phyloP scores from a whole-genome alignment of 176 grass and related monocot species.

The Juncus effusus region DNA sequence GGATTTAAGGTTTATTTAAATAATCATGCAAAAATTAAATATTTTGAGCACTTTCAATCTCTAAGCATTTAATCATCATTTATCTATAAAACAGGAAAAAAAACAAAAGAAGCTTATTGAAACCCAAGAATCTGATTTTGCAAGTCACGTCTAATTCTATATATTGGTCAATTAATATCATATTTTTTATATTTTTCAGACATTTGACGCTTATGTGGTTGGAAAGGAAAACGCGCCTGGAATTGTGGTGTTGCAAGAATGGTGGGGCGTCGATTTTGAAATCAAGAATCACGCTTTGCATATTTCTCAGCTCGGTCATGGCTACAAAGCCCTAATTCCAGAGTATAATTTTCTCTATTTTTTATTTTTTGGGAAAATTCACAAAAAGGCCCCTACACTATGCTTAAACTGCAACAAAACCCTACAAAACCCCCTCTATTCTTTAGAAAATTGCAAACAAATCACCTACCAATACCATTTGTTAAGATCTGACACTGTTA shows the following conservation, averaged over 20 bases:
- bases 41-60: too few species aligned
- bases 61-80: neutral
- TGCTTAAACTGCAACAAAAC: too few species aligned
- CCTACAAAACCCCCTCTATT: too few species aligned
- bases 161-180: neutral
- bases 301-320: constrained; percentile 80
- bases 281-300: constrained; percentile 84
- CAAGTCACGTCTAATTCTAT: too few species aligned
- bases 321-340: constrained; percentile 91
- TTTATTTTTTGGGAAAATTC: neutral
- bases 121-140: too few species aligned
- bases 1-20: too few species aligned
- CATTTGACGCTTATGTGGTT: constrained; percentile 82
- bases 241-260: constrained; percentile 92
- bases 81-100: neutral
- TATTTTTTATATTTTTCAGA: constrained; percentile 34
- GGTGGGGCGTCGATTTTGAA: constrained; percentile 98
- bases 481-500: too few species aligned
- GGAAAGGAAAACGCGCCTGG: constrained; percentile 95
- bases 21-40: too few species aligned
- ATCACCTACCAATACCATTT: too few species aligned
- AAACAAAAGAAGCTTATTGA: neutral
- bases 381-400: too few species aligned
- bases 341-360: constrained; percentile 51
- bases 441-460: too few species aligned